These are phyloP conservation scores for Lagenaria siceraria DNA, from an alignment of 306 rosid species.

Conservation along the genomic window DNA sequence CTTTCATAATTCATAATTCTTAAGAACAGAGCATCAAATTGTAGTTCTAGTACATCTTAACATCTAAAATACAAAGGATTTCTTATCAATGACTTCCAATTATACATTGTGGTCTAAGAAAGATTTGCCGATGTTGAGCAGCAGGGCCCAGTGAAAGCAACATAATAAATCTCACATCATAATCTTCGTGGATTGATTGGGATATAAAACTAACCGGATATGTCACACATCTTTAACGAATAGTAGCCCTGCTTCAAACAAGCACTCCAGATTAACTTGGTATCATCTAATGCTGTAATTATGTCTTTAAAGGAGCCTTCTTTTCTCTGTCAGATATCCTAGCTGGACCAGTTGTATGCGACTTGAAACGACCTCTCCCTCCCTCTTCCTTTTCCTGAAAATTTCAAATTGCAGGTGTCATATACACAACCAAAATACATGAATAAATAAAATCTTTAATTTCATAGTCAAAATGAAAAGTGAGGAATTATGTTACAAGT, in stretches of 20 bases:
- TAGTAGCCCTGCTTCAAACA: background rate
- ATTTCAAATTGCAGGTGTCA: background rate
- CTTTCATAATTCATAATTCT: background rate
- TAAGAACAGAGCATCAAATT: background rate
- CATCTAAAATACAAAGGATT: background rate
- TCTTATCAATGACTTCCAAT: slow-evolving; percentile 8
- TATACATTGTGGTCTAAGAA: slow-evolving; percentile 1
- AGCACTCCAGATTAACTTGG: slow-evolving; percentile 13
- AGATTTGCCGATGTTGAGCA: background rate
- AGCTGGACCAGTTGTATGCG: slow-evolving; percentile 86
- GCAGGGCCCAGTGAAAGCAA: background rate
- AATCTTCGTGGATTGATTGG: background rate
- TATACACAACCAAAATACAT: background rate
- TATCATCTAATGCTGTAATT: background rate
- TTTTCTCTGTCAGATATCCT: slow-evolving; percentile 93
- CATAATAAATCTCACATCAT: background rate
- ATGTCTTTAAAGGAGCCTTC: slow-evolving; percentile 89
- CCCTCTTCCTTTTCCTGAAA: slow-evolving; percentile 80
- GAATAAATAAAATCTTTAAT: background rate
- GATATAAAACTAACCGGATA: background rate
- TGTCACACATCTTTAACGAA: background rate
- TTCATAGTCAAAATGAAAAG: background rate
- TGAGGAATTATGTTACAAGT: background rate
- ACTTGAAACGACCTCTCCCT: slow-evolving; percentile 95
- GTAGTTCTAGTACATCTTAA: background rate